Conservation (phyloP, 306 rosid genomes). For the Cicer arietinum region DNA sequence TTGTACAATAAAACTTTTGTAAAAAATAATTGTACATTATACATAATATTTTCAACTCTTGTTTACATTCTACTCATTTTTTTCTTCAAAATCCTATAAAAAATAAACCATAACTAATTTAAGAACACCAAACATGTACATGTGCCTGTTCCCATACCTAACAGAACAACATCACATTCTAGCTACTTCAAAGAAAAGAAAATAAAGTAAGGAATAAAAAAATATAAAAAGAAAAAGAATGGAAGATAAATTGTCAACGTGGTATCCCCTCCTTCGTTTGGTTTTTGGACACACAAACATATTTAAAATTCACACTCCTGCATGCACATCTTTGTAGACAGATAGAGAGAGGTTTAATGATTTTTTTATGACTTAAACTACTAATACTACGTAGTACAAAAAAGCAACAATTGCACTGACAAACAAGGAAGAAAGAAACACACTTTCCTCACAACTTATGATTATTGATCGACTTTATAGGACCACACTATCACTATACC, state of each 20-base stretch:
- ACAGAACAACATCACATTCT: slow-evolving; percentile 2
- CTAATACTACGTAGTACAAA: slow-evolving; percentile 37
- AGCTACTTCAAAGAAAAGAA: neutral
- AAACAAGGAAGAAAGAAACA: slow-evolving; percentile 41
- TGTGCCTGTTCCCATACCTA: neutral
- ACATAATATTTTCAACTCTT: neutral
- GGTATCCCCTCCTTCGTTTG: slow-evolving; percentile 5
- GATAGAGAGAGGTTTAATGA: neutral
- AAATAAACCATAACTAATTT: no score
- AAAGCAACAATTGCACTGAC: slow-evolving; percentile 37
- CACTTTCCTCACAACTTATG: slow-evolving; percentile 35
- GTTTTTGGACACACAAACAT: neutral
- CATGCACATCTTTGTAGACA: neutral
- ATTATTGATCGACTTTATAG: slow-evolving; percentile 41
- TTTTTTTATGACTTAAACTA: slow-evolving; percentile 18
- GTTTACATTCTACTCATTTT: neutral
- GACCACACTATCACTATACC: slow-evolving; percentile 50
- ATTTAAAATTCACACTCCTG: neutral
- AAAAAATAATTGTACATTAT: neutral
- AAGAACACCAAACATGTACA: neutral
- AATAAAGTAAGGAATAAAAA: neutral
- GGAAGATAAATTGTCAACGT: slow-evolving; percentile 19
- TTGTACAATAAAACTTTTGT: neutral
- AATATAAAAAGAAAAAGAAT: slow-evolving; percentile 1
- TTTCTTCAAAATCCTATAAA: no score